These are phyloP conservation scores for Zygosaccharomyces lentus DNA, from an alignment of 805 yeast genomes.

Conservation along the genomic window DNA sequence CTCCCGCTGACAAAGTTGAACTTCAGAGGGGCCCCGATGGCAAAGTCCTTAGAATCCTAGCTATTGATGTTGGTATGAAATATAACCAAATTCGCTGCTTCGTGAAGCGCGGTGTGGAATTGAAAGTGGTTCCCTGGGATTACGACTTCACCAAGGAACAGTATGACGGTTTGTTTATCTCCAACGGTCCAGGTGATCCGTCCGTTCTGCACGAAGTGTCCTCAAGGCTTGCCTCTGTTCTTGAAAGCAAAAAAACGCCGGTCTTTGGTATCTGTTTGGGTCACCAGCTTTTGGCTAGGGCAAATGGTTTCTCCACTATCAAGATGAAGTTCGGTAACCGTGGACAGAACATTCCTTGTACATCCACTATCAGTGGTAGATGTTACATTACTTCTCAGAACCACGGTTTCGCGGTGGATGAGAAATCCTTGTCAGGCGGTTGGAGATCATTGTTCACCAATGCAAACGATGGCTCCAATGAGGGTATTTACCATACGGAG, in stretches of 20 bases:
- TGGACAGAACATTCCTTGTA: constrained; percentile 97
- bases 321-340: constrained; percentile 98
- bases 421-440: constrained; percentile 61
- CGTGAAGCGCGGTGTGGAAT: constrained; percentile 91
- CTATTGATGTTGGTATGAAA: constrained; percentile 97
- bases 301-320: constrained; percentile 88
- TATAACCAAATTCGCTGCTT: constrained; percentile 97
- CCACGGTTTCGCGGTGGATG: constrained; percentile 97
- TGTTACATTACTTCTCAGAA: constrained; percentile 98
- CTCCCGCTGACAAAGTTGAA: constrained; percentile 46
- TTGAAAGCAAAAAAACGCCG: constrained; percentile 72
- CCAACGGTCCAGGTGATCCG: constrained; percentile 99
- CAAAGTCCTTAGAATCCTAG: constrained; percentile 73
- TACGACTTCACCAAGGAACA: constrained; percentile 75
- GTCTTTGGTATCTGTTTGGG: constrained; percentile 98
- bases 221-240: constrained; percentile 50
- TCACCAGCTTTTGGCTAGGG: constrained; percentile 93
- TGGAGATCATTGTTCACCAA: constrained; percentile 96
- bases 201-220: constrained; percentile 71
- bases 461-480: constrained; percentile 96
- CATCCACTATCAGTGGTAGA: constrained; percentile 83
- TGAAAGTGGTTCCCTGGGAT: constrained; percentile 94
- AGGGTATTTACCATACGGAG: constrained; percentile 89
- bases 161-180: constrained; percentile 91
- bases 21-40: constrained; percentile 66